Evolutionary conservation across 257 asterid species (phyloP), one percentile per base, ranked within the genome.

Genomic region (Fraxinus quadrangulata): DNA sequence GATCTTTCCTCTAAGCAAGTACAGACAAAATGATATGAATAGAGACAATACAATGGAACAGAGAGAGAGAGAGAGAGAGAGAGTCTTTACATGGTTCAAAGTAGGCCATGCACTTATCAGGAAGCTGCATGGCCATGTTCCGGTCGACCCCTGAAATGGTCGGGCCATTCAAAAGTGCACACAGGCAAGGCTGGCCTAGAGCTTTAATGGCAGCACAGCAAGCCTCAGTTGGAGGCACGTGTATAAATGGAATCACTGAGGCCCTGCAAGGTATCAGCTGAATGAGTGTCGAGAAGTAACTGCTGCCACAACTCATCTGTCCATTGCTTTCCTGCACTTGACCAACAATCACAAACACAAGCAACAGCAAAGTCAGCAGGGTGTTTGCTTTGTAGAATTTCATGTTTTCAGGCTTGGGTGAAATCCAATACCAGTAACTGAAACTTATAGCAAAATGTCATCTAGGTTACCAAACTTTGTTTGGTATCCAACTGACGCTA

Each of bases 81-180:
- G 24, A 26, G 7, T 17, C 0, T 21, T 37, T 67, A 76, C 79
- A 76, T 19, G 79, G 79, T 76, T 76, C 79, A 66, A 76, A 76
- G 73, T 28, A 21, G 54, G 79, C 74, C 49, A 61, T 39, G 73
- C 79, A 76, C 39, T 66, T 76, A 19, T 76, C 73, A 5, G 79
- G 79, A 21, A 76, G 79, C 79, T 76, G 79, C 45, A 40, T 19
- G 28, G 79, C 79, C 79, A 76, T 67, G 79, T 76, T 67, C 19
- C 73, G 73, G 34, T 76, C 79, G 4, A 76, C 67, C 9, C 79
- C 79, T 10, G 72, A 3, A 59, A 76, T 67, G 11, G 74, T 36
- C 16, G 79, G 79, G 28, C 79, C 79, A 13, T 65, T 75, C 19
- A 76, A 24, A 33, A 76, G 39, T 34, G 14, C 19, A 51, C 79